Conservation (phyloP, 176 grass and related monocot species). For the Stipa capillata region DNA sequence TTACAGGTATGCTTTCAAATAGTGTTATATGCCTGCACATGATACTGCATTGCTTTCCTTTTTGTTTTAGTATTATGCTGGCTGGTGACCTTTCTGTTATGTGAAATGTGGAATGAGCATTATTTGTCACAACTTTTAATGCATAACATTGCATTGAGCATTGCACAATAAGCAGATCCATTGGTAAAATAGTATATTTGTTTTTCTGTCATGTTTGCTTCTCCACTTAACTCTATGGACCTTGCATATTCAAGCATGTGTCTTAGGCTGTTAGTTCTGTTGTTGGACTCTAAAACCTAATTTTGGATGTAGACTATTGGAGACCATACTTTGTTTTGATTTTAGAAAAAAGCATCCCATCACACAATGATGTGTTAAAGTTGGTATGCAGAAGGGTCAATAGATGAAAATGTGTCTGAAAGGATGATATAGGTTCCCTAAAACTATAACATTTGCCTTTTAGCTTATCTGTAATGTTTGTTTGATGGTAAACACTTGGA, state of each 20-base stretch:
- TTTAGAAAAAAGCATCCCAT: not conserved
- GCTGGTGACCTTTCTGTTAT: not conserved
- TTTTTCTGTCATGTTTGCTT: not conserved
- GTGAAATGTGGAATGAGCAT: not conserved
- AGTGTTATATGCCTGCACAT: too few relatives aligned
- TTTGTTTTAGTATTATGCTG: not conserved
- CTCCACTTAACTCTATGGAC: not conserved
- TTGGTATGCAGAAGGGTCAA: not conserved
- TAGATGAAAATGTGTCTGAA: not conserved
- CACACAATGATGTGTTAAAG: not conserved
- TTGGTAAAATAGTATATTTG: too few relatives aligned
- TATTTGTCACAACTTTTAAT: not conserved
- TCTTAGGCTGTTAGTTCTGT: not conserved
- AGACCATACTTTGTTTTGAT: not conserved
- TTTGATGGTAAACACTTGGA: not conserved
- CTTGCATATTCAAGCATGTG: not conserved
- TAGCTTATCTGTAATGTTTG: not conserved
- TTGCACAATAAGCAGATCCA: too few relatives aligned
- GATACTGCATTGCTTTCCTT: not conserved
- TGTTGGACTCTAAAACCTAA: not conserved
- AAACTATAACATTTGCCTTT: not conserved
- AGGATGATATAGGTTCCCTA: not conserved
- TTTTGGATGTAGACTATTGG: not conserved
- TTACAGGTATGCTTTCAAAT: conserved; percentile 69
- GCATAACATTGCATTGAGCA: not conserved